These are phyloP conservation scores for Fusarium heterosporum DNA, from an alignment of 2,329 filamentous ascomycete genomes.

Conservation along the genomic window DNA sequence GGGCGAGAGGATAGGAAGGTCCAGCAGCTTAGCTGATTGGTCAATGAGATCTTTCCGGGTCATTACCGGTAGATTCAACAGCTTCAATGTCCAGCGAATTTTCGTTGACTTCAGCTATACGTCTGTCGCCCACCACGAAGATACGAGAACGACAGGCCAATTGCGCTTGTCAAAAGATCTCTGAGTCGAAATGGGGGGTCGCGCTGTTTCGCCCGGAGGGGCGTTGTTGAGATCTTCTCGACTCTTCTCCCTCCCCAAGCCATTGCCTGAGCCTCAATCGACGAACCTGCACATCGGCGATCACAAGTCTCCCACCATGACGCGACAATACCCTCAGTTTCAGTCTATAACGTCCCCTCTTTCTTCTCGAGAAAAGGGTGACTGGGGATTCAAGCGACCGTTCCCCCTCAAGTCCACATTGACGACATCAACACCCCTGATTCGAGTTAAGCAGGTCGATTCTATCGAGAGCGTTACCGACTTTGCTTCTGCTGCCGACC, in stretches of 20 bases:
- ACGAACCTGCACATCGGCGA: slow-evolving; percentile 53
- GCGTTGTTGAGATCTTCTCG: slow-evolving; percentile 86
- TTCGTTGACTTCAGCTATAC: slow-evolving; percentile 43
- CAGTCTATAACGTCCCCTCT: slow-evolving; percentile 84
- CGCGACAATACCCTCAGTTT: slow-evolving; percentile 81
- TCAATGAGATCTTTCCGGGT: slow-evolving; percentile 46
- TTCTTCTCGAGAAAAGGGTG: slow-evolving; percentile 78
- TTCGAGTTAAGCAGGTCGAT: slow-evolving; percentile 83
- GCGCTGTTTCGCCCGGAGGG: slow-evolving; percentile 68
- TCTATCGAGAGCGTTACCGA: slow-evolving; percentile 90
- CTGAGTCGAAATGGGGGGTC: slow-evolving; percentile 50
- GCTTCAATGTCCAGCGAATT: slow-evolving; percentile 47
- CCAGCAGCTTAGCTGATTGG: slow-evolving; percentile 20
- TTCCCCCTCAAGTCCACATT: slow-evolving; percentile 82
- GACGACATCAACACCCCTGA: slow-evolving; percentile 76
- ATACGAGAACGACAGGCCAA: slow-evolving; percentile 44
- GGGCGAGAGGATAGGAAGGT: background rate
- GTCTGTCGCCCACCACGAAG: slow-evolving; percentile 33
- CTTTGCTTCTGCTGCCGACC: slow-evolving; percentile 84
- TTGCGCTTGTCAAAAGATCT: slow-evolving; percentile 48
- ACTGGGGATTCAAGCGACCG: slow-evolving; percentile 92
- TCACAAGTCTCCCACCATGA: slow-evolving; percentile 61
- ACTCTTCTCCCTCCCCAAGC: slow-evolving; percentile 86
- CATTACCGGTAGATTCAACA: slow-evolving; percentile 49
- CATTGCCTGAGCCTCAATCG: slow-evolving; percentile 73